Evolutionary conservation across 225 moss, liverwort and hornwort species (phyloP).

Genomic region (Pseudisothecium myosuroides): DNA sequence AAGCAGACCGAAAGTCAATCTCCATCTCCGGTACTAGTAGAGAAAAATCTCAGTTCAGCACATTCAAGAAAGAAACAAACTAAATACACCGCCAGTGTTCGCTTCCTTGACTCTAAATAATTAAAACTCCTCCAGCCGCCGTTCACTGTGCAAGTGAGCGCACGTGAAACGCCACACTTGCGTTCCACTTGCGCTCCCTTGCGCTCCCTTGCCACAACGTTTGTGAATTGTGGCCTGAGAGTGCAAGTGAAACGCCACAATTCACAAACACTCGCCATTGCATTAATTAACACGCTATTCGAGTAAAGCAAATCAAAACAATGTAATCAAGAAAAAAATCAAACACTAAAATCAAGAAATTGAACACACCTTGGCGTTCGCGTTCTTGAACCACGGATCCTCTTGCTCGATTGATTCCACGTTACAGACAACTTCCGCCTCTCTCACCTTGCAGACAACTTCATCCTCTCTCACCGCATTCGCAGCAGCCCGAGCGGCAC

Average conservation of each 20-base stretch:
- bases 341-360: background rate
- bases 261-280: background rate
- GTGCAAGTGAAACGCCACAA: background rate
- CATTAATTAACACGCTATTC: background rate
- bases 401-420: conserved; percentile 69
- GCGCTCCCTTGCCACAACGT: no score
- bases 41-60: background rate
- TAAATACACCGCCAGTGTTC: background rate
- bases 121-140: background rate
- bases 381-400: conserved; percentile 87
- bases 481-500: conserved; percentile 10
- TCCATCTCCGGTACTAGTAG: background rate
- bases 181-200: no score
- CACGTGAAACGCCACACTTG: background rate
- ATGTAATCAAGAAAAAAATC: background rate
- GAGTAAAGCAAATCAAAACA: background rate
- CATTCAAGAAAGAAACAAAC: background rate
- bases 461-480: conserved; percentile 1
- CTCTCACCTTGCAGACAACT: background rate
- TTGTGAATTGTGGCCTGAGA: background rate
- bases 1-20: background rate
- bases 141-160: background rate
- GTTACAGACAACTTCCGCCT: conserved; percentile 16
- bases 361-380: conserved; percentile 1
- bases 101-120: background rate